These are phyloP conservation scores for Alternaria sp. DNA, from an alignment of 2,329 filamentous ascomycete genomes.

Conservation along the genomic window DNA sequence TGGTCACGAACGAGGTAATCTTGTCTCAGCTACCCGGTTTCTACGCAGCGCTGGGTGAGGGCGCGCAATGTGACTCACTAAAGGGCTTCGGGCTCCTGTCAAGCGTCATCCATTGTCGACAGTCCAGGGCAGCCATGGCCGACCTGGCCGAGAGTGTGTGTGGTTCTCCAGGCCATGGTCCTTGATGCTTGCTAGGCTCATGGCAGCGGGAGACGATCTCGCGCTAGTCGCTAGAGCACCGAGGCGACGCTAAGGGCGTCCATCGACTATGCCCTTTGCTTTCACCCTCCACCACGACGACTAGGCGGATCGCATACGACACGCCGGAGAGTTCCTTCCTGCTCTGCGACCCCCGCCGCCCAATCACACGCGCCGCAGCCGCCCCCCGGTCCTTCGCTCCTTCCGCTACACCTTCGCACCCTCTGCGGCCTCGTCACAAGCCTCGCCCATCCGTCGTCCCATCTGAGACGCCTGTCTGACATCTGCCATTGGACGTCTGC, in stretches of 20 bases:
- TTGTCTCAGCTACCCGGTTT: conserved; percentile 25
- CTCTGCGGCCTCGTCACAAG: conserved; percentile 41
- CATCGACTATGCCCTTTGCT: not conserved
- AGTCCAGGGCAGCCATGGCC: not conserved
- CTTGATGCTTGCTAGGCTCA: not conserved
- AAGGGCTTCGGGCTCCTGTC: conserved; percentile 7
- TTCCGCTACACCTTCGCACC: conserved; percentile 12
- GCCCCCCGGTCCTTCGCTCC: conserved; percentile 17
- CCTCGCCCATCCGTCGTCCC: conserved; percentile 38
- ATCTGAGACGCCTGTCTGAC: conserved; percentile 46
- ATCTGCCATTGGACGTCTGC: conserved; percentile 43
- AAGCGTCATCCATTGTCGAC: conserved; percentile 3
- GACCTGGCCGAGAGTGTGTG: conserved; percentile 8
- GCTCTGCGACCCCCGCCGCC: conserved; percentile 18
- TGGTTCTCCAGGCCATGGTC: conserved; percentile 3
- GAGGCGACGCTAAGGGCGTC: conserved; percentile 2
- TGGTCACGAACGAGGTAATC: conserved; percentile 33
- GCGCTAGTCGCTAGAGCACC: conserved; percentile 14
- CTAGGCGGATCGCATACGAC: not conserved
- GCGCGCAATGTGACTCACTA: conserved; percentile 40
- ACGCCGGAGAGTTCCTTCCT: conserved; percentile 6
- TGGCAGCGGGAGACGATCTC: conserved; percentile 28
- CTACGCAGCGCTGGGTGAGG: conserved; percentile 9
- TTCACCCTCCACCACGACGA: conserved; percentile 7
- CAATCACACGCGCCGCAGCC: conserved; percentile 39